Evolutionary conservation across 805 yeast species (phyloP).

Genomic region (Suhomyces xylopsoci): DNA sequence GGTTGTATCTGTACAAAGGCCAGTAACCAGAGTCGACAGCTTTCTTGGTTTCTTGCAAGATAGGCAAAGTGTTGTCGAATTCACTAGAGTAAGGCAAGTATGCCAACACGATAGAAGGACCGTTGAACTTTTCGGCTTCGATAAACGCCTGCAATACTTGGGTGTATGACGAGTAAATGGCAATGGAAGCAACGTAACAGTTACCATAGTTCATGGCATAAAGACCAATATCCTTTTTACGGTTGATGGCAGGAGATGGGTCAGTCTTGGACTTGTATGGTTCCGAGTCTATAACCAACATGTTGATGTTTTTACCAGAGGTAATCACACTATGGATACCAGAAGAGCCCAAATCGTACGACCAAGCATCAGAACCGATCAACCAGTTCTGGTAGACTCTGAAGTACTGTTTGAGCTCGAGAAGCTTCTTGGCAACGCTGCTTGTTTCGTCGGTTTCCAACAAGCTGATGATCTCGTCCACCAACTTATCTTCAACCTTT

Average conservation of each 20-base stretch:
- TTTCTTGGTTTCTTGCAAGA: slow-evolving; percentile 79
- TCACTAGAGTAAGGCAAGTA: slow-evolving; percentile 76
- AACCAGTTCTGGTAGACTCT: slow-evolving; percentile 65
- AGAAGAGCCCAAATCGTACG: slow-evolving; percentile 86
- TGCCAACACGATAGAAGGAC: slow-evolving; percentile 90
- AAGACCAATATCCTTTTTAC: slow-evolving; percentile 89
- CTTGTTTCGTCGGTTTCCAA: slow-evolving; percentile 39
- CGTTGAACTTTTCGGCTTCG: slow-evolving; percentile 86
- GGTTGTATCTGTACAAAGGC: slow-evolving; percentile 90
- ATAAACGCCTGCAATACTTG: slow-evolving; percentile 84
- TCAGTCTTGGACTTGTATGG: slow-evolving; percentile 46
- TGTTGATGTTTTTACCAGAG: slow-evolving; percentile 72
- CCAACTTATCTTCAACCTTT: slow-evolving; percentile 21
- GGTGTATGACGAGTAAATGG: slow-evolving; percentile 89
- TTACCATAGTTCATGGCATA: slow-evolving; percentile 92
- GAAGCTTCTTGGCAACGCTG: slow-evolving; percentile 41
- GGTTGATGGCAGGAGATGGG: slow-evolving; percentile 41
- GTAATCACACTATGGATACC: slow-evolving; percentile 85
- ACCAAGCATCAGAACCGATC: slow-evolving; percentile 93
- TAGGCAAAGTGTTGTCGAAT: slow-evolving; percentile 63
- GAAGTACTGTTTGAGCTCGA: slow-evolving; percentile 47
- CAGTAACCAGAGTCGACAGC: slow-evolving; percentile 95
- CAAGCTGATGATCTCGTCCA: slow-evolving; percentile 33
- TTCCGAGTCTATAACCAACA: slow-evolving; percentile 84
- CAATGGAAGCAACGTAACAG: slow-evolving; percentile 90